Conservation (phyloP, 176 grass and related monocot species). For the Triticum dicoccoides region DNA sequence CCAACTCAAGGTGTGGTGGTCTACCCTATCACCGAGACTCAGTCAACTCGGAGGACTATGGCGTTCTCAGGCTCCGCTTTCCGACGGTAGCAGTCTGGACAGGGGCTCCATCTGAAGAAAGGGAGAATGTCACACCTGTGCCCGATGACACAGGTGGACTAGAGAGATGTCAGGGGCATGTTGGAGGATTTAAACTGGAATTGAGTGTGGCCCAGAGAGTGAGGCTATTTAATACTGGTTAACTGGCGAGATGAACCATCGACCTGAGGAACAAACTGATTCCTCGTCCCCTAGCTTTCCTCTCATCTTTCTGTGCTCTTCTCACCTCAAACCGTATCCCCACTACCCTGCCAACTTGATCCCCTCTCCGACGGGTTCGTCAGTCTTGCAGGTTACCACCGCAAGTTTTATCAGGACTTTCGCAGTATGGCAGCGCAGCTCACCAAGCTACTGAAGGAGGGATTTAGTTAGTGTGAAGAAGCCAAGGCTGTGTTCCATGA, state of each 20-base stretch:
- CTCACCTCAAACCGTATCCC: not conserved
- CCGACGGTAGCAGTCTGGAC: not conserved
- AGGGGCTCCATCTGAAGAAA: not conserved
- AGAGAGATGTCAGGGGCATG: not conserved
- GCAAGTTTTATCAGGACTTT: not conserved
- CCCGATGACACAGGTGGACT: not conserved
- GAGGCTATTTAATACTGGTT: not conserved
- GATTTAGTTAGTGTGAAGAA: not conserved
- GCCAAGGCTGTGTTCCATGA: not conserved
- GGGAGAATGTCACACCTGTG: not conserved
- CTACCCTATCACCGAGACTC: not conserved
- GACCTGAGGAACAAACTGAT: not conserved
- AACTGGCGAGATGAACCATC: not conserved
- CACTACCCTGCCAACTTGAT: not conserved
- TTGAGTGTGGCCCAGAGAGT: not conserved
- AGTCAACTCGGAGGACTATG: not conserved
- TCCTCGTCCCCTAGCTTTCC: not conserved
- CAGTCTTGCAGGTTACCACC: not conserved
- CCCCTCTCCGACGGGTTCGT: not conserved
- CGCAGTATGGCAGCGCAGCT: not conserved
- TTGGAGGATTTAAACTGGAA: not conserved
- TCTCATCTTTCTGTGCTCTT: not conserved
- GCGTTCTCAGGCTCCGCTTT: not conserved
- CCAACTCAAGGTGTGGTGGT: not conserved
- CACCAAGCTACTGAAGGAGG: not conserved